Evolutionary conservation across 208 protist genomes (phyloP), one percentile per base, ranked within the genome.

Genomic region (Crithidia bombi): DNA sequence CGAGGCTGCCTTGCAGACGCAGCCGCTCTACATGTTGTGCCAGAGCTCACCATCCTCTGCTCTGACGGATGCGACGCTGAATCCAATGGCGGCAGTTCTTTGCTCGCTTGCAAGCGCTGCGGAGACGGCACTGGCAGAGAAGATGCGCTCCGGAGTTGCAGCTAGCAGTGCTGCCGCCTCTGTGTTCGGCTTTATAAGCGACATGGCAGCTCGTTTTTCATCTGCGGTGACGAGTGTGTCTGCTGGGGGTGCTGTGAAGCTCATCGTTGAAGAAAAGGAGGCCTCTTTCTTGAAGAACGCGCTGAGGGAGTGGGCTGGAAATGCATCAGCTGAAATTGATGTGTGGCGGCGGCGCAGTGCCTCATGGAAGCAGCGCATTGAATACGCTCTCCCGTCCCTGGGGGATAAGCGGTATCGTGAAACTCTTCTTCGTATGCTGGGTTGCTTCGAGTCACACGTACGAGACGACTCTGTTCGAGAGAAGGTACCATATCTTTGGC

Each of bases 351-450:
- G 68, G 57, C 74, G 65, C 49, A 55, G 51, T 17, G 44, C 63
- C 10, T 79, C 79, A 50, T 91, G 86, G 86, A 77, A 67, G 63
- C 68, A 81, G 56, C 75, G 79, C 25, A 32, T 86, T 23, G 58
- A 78, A 0, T 39, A 65, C 33, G 74, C 65, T 10, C 58, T 91
- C 36, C 55, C 71, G 32, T 77, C 57, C 50, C 57, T 91, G 26
- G n/a, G 50, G 44, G 77, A 79, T 6, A 23, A 2, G n/a, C 36
- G 43, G 25, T 91, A 86, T 43, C 62, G 57, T 15, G 36, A 41
- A 1, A 81, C 81, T 14, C 54, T 91, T n/a, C 26, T 61, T 28
- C 76, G 55, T 14, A 58, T 88, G 30, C 81, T 86, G 23, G 35
- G 41, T 23, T 1, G 73, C 10, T 79, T 91, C 62, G 73, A 69